Evolutionary conservation across 106 monocot species (phyloP).

Genomic region (Amphibolis antarctica): DNA sequence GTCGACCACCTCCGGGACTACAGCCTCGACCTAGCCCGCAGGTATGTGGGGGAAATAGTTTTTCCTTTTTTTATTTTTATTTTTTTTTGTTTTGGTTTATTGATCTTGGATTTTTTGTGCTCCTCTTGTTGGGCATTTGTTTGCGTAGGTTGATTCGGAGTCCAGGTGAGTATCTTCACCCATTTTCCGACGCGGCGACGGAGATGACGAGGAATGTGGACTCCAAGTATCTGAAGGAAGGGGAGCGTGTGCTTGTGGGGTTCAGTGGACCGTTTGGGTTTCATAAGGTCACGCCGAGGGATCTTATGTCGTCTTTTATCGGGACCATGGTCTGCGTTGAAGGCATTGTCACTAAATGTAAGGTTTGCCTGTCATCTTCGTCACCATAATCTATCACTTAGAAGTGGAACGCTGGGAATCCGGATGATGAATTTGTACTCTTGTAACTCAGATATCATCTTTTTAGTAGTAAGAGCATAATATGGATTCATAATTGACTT

Average conservation of each 20-base stretch:
- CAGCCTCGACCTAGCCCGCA: constrained; percentile 71
- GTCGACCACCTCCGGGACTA: constrained; percentile 83
- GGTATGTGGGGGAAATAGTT: constrained; percentile 18
- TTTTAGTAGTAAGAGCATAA: background rate
- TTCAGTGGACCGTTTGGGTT: constrained; percentile 87
- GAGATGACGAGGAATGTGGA: constrained; percentile 56
- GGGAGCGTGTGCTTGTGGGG: constrained; percentile 72
- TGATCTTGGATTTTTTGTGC: background rate
- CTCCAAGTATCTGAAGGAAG: constrained; percentile 71
- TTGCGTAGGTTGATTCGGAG: constrained; percentile 65
- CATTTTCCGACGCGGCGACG: constrained; percentile 74
- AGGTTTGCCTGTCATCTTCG: background rate
- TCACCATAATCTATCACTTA: background rate
- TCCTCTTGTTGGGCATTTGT: background rate
- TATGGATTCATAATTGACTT: background rate
- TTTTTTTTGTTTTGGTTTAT: background rate
- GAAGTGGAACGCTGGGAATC: no score
- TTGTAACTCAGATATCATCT: background rate
- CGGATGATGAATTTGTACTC: no score
- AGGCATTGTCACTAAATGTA: constrained; percentile 99
- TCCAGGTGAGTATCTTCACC: constrained; percentile 70
- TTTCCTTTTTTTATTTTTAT: background rate
- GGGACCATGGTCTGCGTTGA: constrained; percentile 94
- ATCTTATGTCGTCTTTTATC: constrained; percentile 96
- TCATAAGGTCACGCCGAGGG: constrained; percentile 87